Conservation (phyloP, 2,329 filamentous ascomycete genomes). For the Penicillium psychrosexuale region DNA sequence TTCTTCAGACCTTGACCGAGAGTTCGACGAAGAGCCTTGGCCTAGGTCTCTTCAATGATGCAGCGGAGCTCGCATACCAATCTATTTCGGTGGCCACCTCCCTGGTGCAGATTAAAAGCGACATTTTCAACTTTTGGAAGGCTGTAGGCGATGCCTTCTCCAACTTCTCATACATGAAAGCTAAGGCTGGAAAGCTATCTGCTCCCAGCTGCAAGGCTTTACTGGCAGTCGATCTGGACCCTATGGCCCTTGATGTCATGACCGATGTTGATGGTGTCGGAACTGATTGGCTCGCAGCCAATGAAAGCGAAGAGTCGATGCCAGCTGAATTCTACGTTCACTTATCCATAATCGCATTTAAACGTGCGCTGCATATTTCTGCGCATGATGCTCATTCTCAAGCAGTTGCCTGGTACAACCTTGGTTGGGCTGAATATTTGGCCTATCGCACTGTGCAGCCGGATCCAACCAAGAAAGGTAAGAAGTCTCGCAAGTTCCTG, state of each 20-base stretch:
- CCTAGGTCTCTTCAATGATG: conserved; percentile 81
- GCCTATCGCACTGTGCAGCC: conserved; percentile 64
- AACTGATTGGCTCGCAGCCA: conserved; percentile 36
- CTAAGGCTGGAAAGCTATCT: conserved; percentile 63
- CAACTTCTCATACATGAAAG: conserved; percentile 75
- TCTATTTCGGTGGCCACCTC: conserved; percentile 65
- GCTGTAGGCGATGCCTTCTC: conserved; percentile 83
- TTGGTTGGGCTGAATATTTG: conserved; percentile 89
- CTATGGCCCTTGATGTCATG: conserved; percentile 59
- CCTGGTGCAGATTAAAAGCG: conserved; percentile 59
- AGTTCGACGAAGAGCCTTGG: conserved; percentile 73
- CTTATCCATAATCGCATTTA: conserved; percentile 78
- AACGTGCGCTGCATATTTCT: conserved; percentile 73
- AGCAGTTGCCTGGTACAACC: conserved; percentile 94
- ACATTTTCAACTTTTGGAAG: conserved; percentile 95
- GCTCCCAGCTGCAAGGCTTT: conserved; percentile 54
- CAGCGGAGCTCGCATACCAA: conserved; percentile 65
- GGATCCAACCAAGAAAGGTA: conserved; percentile 41
- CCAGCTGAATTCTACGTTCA: conserved; percentile 58
- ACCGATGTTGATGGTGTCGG: conserved; percentile 66
- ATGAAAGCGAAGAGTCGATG: conserved; percentile 34
- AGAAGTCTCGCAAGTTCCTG: conserved; percentile 63
- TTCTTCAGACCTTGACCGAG: conserved; percentile 85
- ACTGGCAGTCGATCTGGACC: conserved; percentile 51
- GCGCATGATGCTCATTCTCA: conserved; percentile 77